Percentiles rank a stretch among this genome's conserved stretches.
Evolutionary conservation across 2,329 filamentous ascomycete species (phyloP).

Genomic region (Claviceps sorghi): DNA sequence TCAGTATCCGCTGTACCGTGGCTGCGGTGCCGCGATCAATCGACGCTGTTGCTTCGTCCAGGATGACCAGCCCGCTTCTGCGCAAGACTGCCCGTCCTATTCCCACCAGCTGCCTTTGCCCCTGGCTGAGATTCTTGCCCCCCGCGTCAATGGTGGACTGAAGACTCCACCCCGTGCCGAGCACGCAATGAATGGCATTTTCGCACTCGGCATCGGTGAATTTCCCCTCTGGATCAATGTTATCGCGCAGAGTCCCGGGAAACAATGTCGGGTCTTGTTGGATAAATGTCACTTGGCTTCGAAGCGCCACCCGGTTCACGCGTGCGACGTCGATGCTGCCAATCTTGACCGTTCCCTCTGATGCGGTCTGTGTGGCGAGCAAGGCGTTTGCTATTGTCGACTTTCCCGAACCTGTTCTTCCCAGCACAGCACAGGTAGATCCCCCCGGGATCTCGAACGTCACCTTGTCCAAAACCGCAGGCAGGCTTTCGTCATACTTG

Average conservation of each 20-base stretch:
- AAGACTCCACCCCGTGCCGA: conserved; percentile 35
- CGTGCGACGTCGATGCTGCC: conserved; percentile 36
- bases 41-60: conserved; percentile 52
- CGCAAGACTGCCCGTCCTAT: conserved; percentile 46
- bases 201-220: conserved; percentile 36
- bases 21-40: conserved; percentile 46
- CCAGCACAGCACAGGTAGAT: conserved; percentile 52
- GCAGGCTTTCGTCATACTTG: conserved; percentile 63
- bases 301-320: conserved; percentile 40
- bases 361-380: conserved; percentile 39
- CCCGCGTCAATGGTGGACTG: conserved; percentile 41
- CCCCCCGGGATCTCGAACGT: conserved; percentile 57
- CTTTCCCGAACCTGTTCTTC: conserved; percentile 77
- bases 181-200: conserved; percentile 41
- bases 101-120: conserved; percentile 47
- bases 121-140: conserved; percentile 47
- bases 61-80: conserved; percentile 43
- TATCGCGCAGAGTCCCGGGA: conserved; percentile 42
- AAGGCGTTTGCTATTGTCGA: conserved; percentile 55
- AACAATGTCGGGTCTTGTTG: conserved; percentile 51
- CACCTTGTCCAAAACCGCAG: conserved; percentile 54
- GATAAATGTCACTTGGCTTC: conserved; percentile 46
- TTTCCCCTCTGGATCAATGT: conserved; percentile 54
- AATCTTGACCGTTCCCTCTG: conserved; percentile 35
- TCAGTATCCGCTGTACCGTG: conserved; percentile 41